Conservation (phyloP, 768 basidiomycete genomes). For the Fomitopsis pulvina region DNA sequence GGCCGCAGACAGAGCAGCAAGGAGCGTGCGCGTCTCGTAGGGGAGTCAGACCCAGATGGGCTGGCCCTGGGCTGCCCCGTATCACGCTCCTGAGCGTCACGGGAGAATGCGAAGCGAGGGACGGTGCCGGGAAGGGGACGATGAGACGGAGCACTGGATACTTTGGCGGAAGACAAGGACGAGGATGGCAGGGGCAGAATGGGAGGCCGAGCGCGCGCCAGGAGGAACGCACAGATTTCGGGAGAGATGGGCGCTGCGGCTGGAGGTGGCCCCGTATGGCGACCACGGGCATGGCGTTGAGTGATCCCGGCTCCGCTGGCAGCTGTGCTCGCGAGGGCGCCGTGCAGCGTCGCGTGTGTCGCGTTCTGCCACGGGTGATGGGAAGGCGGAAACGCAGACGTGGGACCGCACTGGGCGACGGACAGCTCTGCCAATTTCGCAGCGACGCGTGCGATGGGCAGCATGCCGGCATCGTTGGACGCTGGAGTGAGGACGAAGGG, state of each 20-base stretch:
- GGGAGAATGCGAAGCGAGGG: neutral
- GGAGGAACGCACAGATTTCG: neutral
- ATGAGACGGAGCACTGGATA: neutral
- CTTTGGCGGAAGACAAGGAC: too few relatives aligned
- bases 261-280: too few relatives aligned
- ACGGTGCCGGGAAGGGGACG: neutral
- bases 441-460: neutral
- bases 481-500: neutral
- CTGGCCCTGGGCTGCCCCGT: neutral
- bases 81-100: neutral
- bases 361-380: neutral
- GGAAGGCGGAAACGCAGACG: neutral
- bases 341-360: neutral
- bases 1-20: too few relatives aligned
- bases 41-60: too few relatives aligned
- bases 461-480: neutral
- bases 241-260: too few relatives aligned
- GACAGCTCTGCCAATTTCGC: neutral
- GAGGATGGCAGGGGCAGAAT: too few relatives aligned
- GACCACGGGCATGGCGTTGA: neutral
- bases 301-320: neutral
- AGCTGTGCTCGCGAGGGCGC: too few relatives aligned
- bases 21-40: too few relatives aligned
- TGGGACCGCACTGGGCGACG: neutral
- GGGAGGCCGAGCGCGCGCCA: neutral